Conservation (phyloP, 495 filamentous ascomycete genomes). For the Aspergillus coremiiformis region DNA sequence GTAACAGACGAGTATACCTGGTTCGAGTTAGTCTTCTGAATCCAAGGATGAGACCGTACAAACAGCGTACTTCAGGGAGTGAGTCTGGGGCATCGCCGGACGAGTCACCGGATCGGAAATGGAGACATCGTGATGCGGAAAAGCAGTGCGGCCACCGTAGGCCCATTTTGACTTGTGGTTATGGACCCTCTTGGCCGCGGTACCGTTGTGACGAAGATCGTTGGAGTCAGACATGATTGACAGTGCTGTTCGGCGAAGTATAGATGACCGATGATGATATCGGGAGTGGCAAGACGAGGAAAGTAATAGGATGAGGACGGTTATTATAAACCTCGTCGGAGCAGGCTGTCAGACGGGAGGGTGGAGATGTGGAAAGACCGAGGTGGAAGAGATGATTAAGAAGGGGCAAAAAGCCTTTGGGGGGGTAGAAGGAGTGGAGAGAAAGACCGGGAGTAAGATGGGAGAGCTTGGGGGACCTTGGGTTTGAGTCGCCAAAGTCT, state of each 20-base stretch:
- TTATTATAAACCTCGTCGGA: background rate
- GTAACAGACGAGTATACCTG: constrained; percentile 9
- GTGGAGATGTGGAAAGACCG: background rate
- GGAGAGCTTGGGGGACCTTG: background rate
- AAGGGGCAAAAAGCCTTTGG: too few relatives aligned
- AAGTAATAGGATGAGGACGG: background rate
- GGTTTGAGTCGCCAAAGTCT: background rate
- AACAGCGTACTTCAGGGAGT: constrained; percentile 14
- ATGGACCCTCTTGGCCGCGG: constrained; percentile 37
- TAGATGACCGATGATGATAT: background rate
- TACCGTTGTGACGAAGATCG: constrained; percentile 22
- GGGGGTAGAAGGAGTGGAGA: too few relatives aligned
- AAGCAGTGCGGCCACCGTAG: constrained; percentile 29
- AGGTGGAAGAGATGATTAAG: background rate
- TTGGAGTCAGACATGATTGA: constrained; percentile 14
- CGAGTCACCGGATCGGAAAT: constrained; percentile 16
- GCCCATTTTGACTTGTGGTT: constrained; percentile 51
- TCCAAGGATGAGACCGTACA: background rate
- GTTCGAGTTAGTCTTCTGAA: constrained; percentile 5
- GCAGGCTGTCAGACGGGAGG: background rate
- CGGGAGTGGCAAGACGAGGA: background rate
- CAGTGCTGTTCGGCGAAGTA: background rate
- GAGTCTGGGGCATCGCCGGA: constrained; percentile 20
- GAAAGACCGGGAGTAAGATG: background rate
- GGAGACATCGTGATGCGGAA: constrained; percentile 1